These are phyloP conservation scores for Plasmopara muralis DNA, from an alignment of 352 stramenopile species.

Conservation along the genomic window DNA sequence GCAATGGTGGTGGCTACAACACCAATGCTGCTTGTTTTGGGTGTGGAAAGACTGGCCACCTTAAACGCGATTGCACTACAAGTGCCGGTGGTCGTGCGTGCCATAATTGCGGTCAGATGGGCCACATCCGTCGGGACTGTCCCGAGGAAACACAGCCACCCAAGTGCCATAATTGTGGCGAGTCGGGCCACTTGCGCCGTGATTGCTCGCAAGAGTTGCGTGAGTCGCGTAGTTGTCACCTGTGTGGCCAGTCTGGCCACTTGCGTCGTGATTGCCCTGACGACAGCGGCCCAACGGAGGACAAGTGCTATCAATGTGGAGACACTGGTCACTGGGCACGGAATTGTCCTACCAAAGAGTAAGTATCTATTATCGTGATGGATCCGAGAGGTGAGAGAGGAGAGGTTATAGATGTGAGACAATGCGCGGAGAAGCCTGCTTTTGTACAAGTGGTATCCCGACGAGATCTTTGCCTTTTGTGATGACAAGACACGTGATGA, in stretches of 20 bases:
- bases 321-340: conserved; percentile 72
- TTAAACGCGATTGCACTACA: conserved; percentile 77
- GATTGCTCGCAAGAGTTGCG: conserved; percentile 64
- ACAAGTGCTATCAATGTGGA: conserved; percentile 84
- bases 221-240: conserved; percentile 72
- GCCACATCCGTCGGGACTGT: conserved; percentile 77
- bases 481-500: conserved; percentile 37
- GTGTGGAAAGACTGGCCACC: conserved; percentile 72
- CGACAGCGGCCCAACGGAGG: conserved; percentile 50
- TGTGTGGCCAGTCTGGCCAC: conserved; percentile 62
- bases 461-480: conserved; percentile 41
- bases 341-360: conserved; percentile 62
- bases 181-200: conserved; percentile 59
- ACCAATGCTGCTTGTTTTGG: conserved; percentile 53
- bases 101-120: conserved; percentile 77
- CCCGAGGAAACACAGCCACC: conserved; percentile 61
- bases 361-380: conserved; percentile 22
- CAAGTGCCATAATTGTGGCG: conserved; percentile 78
- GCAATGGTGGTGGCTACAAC: conserved; percentile 27
- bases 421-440: conserved; percentile 33
- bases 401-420: conserved; percentile 46
- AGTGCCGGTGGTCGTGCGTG: conserved; percentile 45
- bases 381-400: conserved; percentile 28
- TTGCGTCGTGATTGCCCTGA: conserved; percentile 76
- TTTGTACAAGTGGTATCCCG: conserved; percentile 61